Conservation (phyloP, 352 stramenopile genomes). For the Phytopythium montanum region DNA sequence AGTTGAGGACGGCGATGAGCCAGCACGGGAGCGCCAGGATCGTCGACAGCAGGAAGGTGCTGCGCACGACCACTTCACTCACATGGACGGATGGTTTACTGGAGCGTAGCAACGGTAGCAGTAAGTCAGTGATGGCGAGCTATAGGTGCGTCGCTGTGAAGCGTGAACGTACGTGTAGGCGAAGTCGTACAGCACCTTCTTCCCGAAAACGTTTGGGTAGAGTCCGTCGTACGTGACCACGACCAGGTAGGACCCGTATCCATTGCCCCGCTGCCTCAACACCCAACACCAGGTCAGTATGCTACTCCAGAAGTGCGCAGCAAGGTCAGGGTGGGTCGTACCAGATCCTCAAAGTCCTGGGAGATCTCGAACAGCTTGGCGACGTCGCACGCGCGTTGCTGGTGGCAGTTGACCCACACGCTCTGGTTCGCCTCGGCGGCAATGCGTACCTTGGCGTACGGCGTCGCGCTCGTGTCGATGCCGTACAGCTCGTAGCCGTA, state of each 20-base stretch:
- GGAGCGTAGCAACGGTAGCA: not conserved
- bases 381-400: slow-evolving; percentile 29
- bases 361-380: slow-evolving; percentile 67
- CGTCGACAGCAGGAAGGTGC: slow-evolving; percentile 47
- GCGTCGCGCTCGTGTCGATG: slow-evolving; percentile 35
- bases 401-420: slow-evolving; percentile 66
- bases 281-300: slow-evolving; percentile 3
- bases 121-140: not conserved
- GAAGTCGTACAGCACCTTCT: slow-evolving; percentile 69
- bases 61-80: slow-evolving; percentile 67
- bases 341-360: slow-evolving; percentile 54
- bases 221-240: slow-evolving; percentile 59
- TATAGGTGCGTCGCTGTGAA: not conserved
- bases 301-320: too few relatives aligned
- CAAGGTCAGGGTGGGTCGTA: too few relatives aligned
- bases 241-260: slow-evolving; percentile 59
- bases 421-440: slow-evolving; percentile 68
- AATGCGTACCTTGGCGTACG: slow-evolving; percentile 43
- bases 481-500: slow-evolving; percentile 72
- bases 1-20: slow-evolving; percentile 62
- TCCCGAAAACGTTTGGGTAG: slow-evolving; percentile 75
- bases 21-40: slow-evolving; percentile 69
- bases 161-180: slow-evolving; percentile 65
- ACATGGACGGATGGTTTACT: slow-evolving; percentile 69
- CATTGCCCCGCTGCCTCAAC: slow-evolving; percentile 43